A percentile compares a stretch with the other conserved stretches of the same genome.
Evolutionary conservation across 306 rosid genomes (phyloP).

Genomic region (Sophora flavescens): DNA sequence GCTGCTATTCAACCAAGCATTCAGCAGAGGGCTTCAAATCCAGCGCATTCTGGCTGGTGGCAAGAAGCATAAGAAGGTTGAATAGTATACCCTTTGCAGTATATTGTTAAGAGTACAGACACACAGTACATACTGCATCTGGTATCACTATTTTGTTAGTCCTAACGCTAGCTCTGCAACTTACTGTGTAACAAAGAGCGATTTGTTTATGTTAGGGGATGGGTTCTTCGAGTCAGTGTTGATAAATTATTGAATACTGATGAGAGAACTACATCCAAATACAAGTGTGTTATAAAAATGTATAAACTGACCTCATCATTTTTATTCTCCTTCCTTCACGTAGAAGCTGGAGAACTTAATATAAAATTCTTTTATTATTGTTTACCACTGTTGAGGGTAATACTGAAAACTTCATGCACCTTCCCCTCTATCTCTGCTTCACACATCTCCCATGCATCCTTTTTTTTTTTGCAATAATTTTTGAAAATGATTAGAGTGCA

Average conservation of each 20-base stretch:
- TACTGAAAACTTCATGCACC: background rate
- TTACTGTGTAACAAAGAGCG: background rate
- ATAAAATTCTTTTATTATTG: conserved; percentile 26
- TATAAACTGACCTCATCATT: background rate
- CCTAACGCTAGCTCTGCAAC: too few relatives aligned
- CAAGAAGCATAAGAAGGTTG: conserved; percentile 72
- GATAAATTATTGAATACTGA: conserved; percentile 22
- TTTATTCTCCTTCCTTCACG: conserved; percentile 27
- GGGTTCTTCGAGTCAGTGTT: conserved; percentile 23
- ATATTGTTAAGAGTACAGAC: background rate
- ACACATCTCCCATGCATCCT: background rate
- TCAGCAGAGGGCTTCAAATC: conserved; percentile 97
- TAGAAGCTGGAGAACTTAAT: conserved; percentile 17
- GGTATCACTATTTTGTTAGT: background rate
- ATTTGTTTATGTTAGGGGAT: conserved; percentile 3
- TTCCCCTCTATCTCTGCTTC: background rate
- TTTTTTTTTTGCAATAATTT: too few relatives aligned
- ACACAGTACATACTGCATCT: conserved; percentile 5
- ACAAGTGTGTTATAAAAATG: background rate
- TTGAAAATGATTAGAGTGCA: background rate
- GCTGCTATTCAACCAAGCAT: conserved; percentile 95
- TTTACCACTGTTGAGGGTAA: conserved; percentile 9
- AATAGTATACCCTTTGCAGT: too few relatives aligned
- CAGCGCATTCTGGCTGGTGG: conserved; percentile 95
- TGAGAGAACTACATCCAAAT: conserved; percentile 25